Conservation (phyloP, 2,329 filamentous ascomycete species). For the Diplodia scrobiculata region DNA sequence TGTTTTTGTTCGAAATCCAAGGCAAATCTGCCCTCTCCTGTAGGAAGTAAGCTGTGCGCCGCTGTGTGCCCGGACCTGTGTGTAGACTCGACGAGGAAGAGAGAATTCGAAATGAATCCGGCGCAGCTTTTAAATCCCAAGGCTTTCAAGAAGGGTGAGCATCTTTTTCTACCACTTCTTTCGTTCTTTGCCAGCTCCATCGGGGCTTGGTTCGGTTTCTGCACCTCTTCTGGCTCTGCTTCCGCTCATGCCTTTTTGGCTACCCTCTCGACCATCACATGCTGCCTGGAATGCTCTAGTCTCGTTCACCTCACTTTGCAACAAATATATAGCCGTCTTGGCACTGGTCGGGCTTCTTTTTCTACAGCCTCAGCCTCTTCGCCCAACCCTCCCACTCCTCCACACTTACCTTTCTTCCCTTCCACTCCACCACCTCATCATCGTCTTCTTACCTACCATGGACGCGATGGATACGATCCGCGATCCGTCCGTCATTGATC, state of each 20-base stretch:
- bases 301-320: neutral
- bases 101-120: constrained; percentile 37
- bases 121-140: constrained; percentile 45
- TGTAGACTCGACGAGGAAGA: no score
- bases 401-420: neutral
- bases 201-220: neutral
- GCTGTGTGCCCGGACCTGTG: neutral
- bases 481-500: neutral
- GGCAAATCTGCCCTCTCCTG: neutral
- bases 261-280: neutral
- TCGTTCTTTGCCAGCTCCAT: neutral
- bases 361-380: neutral
- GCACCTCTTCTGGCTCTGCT: neutral
- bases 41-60: neutral
- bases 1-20: neutral
- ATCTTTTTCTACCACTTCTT: constrained; percentile 14
- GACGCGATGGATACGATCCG: neutral
- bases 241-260: neutral
- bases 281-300: neutral
- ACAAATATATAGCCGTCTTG: neutral
- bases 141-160: constrained; percentile 42
- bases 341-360: neutral
- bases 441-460: neutral
- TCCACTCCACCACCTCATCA: neutral
- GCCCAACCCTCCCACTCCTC: neutral